These are phyloP conservation scores for Biscogniauxia sp. DNA, from an alignment of 2,329 filamentous ascomycete genomes.

Conservation along the genomic window DNA sequence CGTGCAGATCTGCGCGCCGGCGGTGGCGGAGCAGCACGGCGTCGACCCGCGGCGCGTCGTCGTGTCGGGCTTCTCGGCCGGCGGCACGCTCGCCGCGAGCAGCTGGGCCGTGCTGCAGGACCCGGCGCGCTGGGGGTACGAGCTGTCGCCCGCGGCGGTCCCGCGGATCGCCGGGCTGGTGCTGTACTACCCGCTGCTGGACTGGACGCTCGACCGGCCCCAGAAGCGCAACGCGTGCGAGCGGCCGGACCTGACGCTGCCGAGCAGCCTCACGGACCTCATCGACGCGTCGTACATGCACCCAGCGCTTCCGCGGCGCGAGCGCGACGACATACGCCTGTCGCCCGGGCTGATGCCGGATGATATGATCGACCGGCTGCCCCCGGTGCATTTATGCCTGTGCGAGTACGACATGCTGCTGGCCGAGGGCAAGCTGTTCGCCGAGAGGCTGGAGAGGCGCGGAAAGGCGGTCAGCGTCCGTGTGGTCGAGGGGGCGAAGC, in stretches of 20 bases:
- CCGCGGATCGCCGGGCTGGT: constrained; percentile 53
- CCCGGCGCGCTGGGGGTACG: constrained; percentile 22
- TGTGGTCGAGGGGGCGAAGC: constrained; percentile 45
- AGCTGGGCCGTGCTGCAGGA: constrained; percentile 30
- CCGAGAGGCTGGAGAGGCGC: constrained; percentile 16
- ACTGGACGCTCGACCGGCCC: constrained; percentile 56
- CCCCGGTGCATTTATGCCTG: constrained; percentile 27
- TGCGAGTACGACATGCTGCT: constrained; percentile 34
- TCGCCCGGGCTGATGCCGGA: constrained; percentile 42
- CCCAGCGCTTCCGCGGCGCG: constrained; percentile 40
- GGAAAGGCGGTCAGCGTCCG: constrained; percentile 38
- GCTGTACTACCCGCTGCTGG: constrained; percentile 60
- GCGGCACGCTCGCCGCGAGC: constrained; percentile 52
- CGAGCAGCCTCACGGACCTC: constrained; percentile 55
- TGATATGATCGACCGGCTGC: constrained; percentile 19
- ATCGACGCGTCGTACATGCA: constrained; percentile 62
- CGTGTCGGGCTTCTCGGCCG: constrained; percentile 63
- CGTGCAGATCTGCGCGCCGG: constrained; percentile 54
- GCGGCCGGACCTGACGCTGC: constrained; percentile 56
- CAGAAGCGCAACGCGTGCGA: constrained; percentile 52
- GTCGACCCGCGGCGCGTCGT: constrained; percentile 56
- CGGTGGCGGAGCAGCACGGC: constrained; percentile 53
- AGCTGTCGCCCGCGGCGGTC: constrained; percentile 32
- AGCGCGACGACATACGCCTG: constrained; percentile 52
- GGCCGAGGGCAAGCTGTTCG: constrained; percentile 26